Evolutionary conservation across 495 filamentous ascomycete genomes (phyloP), one percentile per base, ranked within the genome.

Genomic region (Penicillium maclennaniae): DNA sequence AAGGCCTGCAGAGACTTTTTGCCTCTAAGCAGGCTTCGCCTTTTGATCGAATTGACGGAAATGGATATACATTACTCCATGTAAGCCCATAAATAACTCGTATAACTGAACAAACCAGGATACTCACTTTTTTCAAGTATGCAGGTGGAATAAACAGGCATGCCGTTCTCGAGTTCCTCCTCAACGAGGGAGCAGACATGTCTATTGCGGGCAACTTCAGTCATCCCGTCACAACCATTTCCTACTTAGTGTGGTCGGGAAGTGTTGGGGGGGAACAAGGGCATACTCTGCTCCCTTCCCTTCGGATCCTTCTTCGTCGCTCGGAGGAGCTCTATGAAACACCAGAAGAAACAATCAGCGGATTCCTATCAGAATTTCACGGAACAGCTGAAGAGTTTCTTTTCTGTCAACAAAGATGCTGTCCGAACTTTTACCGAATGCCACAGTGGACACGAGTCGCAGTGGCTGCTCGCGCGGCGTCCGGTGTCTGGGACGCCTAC

Each of bases 381-480:
- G 53, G 53, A 2, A 39, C 53, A 10, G 6, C 27, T 14, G 46
- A 55, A 37, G 53, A 55, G 2, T 55, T 55, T 27, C 3, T 39
- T 25, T 47, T 55, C 38, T 45, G 49, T 10, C 40, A 55, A 12
- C 45, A 49, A 43, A 16, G 43, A 7, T 55, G 17, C 14, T 55
- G 40, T 42, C 53, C 53, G 0, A 36, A 27, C 0, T 49, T 45
- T 37, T 55, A 39, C 17, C 15, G 44, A 44, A 17, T 49, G 17
- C 41, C 53, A 9, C 23, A n/a, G 10, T 19, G 28, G 19, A n/a
- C 25, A 4, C 39, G 53, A 15, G 49, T 49, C 14, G 2, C 25
- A 28, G 28, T 55, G 53, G 53, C 53, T 43, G 7, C 48, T 8
- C 1, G 19, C 3, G 10, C 10, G 10, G 10, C 36, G 12, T 38